These are phyloP conservation scores for Termitomyces sp. DNA, from an alignment of 768 basidiomycete species.

Conservation along the genomic window DNA sequence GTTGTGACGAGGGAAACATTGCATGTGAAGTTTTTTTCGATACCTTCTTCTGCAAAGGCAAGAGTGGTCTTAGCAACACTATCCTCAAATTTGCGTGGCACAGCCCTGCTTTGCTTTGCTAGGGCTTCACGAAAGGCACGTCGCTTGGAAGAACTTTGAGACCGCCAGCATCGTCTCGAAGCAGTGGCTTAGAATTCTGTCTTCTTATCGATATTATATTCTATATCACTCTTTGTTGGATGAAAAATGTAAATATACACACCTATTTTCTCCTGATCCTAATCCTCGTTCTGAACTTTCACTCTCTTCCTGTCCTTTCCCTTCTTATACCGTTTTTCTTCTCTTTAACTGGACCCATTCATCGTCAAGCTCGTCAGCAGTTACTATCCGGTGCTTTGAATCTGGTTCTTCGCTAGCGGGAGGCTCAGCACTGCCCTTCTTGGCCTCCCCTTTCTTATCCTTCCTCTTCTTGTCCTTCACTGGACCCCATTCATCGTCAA, in stretches of 20 bases:
- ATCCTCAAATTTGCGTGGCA: constrained; percentile 90
- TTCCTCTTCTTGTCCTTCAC: constrained; percentile 61
- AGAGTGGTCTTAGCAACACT: constrained; percentile 79
- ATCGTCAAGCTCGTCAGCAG: constrained; percentile 70
- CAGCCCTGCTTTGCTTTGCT: constrained; percentile 68
- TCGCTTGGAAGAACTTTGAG: constrained; percentile 80
- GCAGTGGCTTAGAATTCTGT: constrained; percentile 17
- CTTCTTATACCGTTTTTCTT: constrained; percentile 63
- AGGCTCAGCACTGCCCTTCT: constrained; percentile 44
- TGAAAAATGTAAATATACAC: neutral
- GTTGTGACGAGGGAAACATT: constrained; percentile 97
- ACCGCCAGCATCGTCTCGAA: constrained; percentile 39
- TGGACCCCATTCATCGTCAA: constrained; percentile 68
- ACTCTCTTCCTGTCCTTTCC: constrained; percentile 43
- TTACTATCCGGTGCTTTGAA: constrained; percentile 42
- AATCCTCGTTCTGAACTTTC: constrained; percentile 33
- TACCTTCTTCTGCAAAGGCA: constrained; percentile 98
- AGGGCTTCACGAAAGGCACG: constrained; percentile 90
- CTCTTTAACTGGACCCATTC: constrained; percentile 60
- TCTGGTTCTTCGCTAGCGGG: constrained; percentile 21
- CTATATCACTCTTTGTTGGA: constrained; percentile 12
- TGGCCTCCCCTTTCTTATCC: constrained; percentile 52
- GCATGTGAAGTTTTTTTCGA: constrained; percentile 77
- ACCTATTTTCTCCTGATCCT: constrained; percentile 25
- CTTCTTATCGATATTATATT: constrained; percentile 16